phyloP scores from a whole-genome alignment of 768 basidiomycete species.

The Rhodocollybia butyracea region DNA sequence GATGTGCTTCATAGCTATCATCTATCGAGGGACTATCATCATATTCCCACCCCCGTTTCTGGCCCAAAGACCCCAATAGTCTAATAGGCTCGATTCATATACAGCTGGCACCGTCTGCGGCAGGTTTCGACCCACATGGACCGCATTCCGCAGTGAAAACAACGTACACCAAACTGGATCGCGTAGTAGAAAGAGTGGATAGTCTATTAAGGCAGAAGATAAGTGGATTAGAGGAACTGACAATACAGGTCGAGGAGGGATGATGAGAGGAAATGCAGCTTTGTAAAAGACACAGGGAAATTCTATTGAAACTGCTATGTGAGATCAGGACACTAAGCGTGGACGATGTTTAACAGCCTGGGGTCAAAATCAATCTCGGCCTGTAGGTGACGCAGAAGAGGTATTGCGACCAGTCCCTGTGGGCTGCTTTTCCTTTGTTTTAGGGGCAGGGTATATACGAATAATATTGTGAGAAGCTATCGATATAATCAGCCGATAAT shows the following conservation, averaged over 20 bases:
- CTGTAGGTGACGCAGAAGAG: too few species aligned
- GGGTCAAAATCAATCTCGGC: too few species aligned
- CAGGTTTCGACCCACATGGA: slow-evolving; percentile 51
- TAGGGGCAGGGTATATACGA: too few species aligned
- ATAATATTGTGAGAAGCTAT: too few species aligned
- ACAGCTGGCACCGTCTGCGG: slow-evolving; percentile 66
- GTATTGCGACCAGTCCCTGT: too few species aligned
- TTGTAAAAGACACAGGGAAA: too few species aligned
- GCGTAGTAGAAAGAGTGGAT: slow-evolving; percentile 76
- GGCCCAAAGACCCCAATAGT: slow-evolving; percentile 89
- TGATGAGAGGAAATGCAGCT: neutral
- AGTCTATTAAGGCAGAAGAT: slow-evolving; percentile 67
- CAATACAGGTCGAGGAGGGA: slow-evolving; percentile 75
- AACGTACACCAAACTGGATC: slow-evolving; percentile 62
- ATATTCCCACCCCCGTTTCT: slow-evolving; percentile 82
- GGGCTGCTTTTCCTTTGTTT: too few species aligned
- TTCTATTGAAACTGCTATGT: too few species aligned
- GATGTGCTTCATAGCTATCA: slow-evolving; percentile 47
- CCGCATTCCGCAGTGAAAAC: slow-evolving; percentile 45
- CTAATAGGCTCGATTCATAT: slow-evolving; percentile 92
- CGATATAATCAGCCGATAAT: too few species aligned
- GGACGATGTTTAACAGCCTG: too few species aligned
- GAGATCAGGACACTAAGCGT: too few species aligned
- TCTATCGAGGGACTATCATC: slow-evolving; percentile 78
- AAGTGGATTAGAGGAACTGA: slow-evolving; percentile 81